Evolutionary conservation across 441 rosid species (phyloP).

Genomic region (Croton setiger): DNA sequence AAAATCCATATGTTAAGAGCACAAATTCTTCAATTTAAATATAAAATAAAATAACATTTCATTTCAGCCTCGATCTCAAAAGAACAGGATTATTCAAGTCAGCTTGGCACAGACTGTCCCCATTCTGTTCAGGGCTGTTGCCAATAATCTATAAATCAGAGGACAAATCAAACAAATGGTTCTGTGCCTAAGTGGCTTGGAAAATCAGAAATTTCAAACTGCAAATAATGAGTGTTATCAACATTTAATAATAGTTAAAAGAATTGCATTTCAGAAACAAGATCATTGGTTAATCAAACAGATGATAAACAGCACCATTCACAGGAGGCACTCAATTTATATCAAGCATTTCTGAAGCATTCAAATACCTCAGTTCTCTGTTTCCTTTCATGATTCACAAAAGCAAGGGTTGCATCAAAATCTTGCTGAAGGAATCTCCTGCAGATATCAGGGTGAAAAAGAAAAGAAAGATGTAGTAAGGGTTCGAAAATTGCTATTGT

Average conservation of each 20-base stretch:
- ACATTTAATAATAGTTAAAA: neutral
- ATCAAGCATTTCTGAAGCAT: conserved; percentile 7
- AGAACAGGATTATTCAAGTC: no score
- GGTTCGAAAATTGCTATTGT: neutral
- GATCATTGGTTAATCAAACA: neutral
- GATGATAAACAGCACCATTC: neutral
- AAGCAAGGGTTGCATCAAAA: conserved; percentile 90
- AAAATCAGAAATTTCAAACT: neutral
- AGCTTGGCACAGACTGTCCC: no score
- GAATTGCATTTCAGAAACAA: neutral
- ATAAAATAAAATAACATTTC: no score
- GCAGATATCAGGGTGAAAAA: conserved; percentile 27
- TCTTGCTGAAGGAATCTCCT: conserved; percentile 91
- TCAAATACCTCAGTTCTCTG: conserved; percentile 78
- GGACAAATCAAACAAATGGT: neutral
- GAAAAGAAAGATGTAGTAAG: neutral
- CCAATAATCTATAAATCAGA: neutral
- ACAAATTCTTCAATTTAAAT: no score
- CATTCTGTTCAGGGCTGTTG: neutral
- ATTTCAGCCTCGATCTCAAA: no score
- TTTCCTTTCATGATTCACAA: conserved; percentile 87
- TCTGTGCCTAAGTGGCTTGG: neutral
- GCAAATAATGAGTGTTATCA: neutral
- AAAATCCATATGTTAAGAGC: no score
- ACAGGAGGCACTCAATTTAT: neutral